phyloP scores from a whole-genome alignment of 2,329 filamentous ascomycete species.

The Sordariomycetes sp. region DNA sequence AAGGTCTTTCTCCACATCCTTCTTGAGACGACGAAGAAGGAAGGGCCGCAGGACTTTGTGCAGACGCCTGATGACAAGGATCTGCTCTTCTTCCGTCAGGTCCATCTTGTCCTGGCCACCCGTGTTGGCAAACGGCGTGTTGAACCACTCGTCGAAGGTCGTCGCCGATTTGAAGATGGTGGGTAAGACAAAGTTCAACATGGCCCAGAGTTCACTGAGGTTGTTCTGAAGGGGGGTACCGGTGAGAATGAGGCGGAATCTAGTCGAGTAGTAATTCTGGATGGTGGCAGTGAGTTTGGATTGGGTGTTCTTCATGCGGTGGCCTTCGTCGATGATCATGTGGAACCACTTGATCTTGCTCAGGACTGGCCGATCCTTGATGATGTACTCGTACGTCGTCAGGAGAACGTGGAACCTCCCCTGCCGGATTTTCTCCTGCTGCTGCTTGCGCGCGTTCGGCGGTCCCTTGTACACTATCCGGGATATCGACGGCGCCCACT shows the following conservation, averaged over 20 bases:
- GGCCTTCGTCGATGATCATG: conserved; percentile 99
- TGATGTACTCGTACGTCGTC: conserved; percentile 98
- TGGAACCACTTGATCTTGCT: conserved; percentile 99
- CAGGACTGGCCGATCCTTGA: conserved; percentile 90
- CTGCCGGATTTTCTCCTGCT: conserved; percentile 88
- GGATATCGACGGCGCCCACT: conserved; percentile 83
- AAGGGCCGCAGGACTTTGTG: conserved; percentile 97
- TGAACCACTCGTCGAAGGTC: conserved; percentile 99
- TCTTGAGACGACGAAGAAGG: conserved; percentile 95
- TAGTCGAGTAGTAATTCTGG: conserved; percentile 86
- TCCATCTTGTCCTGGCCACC: conserved; percentile 98
- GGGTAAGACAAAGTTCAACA: conserved; percentile 95
- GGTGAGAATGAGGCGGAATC: conserved; percentile 92
- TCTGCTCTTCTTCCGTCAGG: conserved; percentile 96
- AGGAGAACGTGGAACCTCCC: conserved; percentile 92
- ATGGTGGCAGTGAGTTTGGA: conserved; percentile 95
- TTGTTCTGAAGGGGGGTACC: conserved; percentile 98
- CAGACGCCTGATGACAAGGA: conserved; percentile 93
- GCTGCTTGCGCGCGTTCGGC: conserved; percentile 74
- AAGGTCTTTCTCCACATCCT: conserved; percentile 97
- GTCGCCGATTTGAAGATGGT: conserved; percentile 99
- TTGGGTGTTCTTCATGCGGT: conserved; percentile 97
- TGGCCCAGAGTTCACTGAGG: conserved; percentile 87
- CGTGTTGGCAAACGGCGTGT: conserved; percentile 97
- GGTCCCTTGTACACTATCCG: conserved; percentile 97